Evolutionary conservation across 2,329 filamentous ascomycete genomes (phyloP).

Genomic region (Nigrospora sphaerica): DNA sequence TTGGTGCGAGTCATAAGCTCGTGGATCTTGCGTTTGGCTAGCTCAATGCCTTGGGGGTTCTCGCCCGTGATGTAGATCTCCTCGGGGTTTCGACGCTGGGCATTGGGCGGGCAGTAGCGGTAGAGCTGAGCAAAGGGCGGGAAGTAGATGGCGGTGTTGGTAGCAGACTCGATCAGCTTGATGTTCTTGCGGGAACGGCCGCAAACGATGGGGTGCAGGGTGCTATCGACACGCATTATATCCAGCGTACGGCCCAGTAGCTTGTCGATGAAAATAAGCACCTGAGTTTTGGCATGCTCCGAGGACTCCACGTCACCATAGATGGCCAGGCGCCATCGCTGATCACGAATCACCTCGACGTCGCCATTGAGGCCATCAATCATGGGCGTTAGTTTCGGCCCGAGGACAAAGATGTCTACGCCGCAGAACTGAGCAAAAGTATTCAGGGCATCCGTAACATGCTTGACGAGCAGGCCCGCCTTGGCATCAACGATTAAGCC

Average conservation of each 20-base stretch:
- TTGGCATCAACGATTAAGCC: slow-evolving; percentile 74
- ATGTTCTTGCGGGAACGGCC: slow-evolving; percentile 95
- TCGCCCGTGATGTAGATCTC: slow-evolving; percentile 96
- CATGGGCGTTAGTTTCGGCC: slow-evolving; percentile 78
- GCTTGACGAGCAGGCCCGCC: slow-evolving; percentile 61
- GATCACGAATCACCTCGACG: slow-evolving; percentile 76
- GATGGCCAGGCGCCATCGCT: slow-evolving; percentile 85
- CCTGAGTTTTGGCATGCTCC: slow-evolving; percentile 93
- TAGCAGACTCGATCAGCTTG: slow-evolving; percentile 92
- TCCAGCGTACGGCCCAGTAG: slow-evolving; percentile 37
- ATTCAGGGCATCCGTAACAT: slow-evolving; percentile 79
- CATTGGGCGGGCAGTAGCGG: slow-evolving; percentile 78
- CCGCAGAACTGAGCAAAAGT: slow-evolving; percentile 82
- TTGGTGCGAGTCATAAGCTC: slow-evolving; percentile 77
- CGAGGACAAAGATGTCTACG: slow-evolving; percentile 92
- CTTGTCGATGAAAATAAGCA: slow-evolving; percentile 95
- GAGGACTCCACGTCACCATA: slow-evolving; percentile 93
- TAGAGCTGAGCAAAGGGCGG: slow-evolving; percentile 90
- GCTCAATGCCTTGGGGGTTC: slow-evolving; percentile 71
- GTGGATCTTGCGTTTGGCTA: slow-evolving; percentile 86
- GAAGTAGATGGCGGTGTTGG: slow-evolving; percentile 96
- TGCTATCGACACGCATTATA: slow-evolving; percentile 21
- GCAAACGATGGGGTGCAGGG: slow-evolving; percentile 85
- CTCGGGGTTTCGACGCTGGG: slow-evolving; percentile 73
- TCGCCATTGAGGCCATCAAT: slow-evolving; percentile 69